Evolutionary conservation across 2,329 filamentous ascomycete species (phyloP).

Genomic region (Aureobasidium lini): DNA sequence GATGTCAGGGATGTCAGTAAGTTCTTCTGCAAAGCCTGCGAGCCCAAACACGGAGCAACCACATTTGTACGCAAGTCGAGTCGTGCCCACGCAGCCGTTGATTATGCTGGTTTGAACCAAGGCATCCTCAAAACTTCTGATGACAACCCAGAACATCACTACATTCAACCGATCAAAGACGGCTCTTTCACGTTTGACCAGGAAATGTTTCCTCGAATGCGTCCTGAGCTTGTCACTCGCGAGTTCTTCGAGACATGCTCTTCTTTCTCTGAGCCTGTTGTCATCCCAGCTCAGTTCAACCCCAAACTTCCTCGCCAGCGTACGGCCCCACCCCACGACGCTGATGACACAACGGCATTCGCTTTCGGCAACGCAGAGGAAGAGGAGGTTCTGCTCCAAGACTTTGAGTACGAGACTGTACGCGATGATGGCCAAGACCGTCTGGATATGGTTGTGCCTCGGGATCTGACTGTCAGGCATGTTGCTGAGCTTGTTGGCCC

Average conservation of each 20-base stretch:
- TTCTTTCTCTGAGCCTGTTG: slow-evolving; percentile 59
- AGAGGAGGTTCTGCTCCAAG: slow-evolving; percentile 23
- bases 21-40: slow-evolving; percentile 56
- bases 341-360: slow-evolving; percentile 18
- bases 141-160: slow-evolving; percentile 59
- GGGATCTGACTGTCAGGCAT: slow-evolving; percentile 54
- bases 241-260: slow-evolving; percentile 57
- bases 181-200: slow-evolving; percentile 53
- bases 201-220: slow-evolving; percentile 57
- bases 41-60: slow-evolving; percentile 53
- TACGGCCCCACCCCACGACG: slow-evolving; percentile 3
- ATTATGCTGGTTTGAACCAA: slow-evolving; percentile 61
- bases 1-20: slow-evolving; percentile 61
- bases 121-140: slow-evolving; percentile 58
- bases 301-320: slow-evolving; percentile 30
- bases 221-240: slow-evolving; percentile 54
- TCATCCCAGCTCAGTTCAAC: slow-evolving; percentile 57
- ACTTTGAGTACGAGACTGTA: slow-evolving; percentile 43
- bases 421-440: slow-evolving; percentile 56
- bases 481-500: slow-evolving; percentile 58
- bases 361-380: slow-evolving; percentile 17
- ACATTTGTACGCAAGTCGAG: slow-evolving; percentile 61
- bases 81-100: slow-evolving; percentile 57
- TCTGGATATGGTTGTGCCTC: slow-evolving; percentile 61
- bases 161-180: slow-evolving; percentile 60